Evolutionary conservation across 116 monocot species (phyloP).

Genomic region (Papilionanthe hybrid): DNA sequence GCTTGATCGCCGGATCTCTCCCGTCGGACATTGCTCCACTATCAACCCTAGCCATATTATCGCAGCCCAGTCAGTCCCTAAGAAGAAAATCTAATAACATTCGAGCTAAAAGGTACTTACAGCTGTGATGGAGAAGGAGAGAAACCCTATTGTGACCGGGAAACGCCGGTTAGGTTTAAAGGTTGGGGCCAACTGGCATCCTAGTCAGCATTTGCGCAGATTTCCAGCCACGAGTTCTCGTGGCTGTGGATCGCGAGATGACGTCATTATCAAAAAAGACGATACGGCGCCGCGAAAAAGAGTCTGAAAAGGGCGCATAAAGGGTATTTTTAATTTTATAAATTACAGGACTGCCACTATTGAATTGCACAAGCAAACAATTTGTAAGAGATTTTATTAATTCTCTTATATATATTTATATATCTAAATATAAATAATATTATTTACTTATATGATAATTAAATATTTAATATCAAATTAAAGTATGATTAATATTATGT

Average conservation of each 20-base stretch:
- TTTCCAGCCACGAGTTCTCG: slow-evolving; percentile 29
- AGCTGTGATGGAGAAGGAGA: background rate
- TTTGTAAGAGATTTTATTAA: too few species aligned
- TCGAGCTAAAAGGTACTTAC: background rate
- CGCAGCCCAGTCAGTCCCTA: background rate
- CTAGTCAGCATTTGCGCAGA: slow-evolving; percentile 21
- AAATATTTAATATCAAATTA: too few species aligned
- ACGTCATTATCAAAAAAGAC: background rate
- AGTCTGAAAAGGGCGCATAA: background rate
- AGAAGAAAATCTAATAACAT: background rate
- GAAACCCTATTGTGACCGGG: background rate
- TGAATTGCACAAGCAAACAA: too few species aligned
- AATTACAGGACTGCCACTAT: background rate
- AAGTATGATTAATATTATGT: too few species aligned
- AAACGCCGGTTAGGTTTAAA: background rate
- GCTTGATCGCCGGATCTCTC: slow-evolving; percentile 63
- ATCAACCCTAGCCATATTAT: slow-evolving; percentile 8
- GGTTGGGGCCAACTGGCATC: slow-evolving; percentile 32
- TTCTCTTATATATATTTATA: too few species aligned
- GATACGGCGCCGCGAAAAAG: background rate
- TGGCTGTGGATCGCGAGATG: slow-evolving; percentile 18
- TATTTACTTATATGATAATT: too few species aligned
- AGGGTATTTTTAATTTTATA: background rate
- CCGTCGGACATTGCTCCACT: slow-evolving; percentile 24
- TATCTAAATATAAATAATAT: too few species aligned